Base-by-base conservation (phyloP, 2,329 filamentous ascomycete genomes). In the Diplodia seriata region DNA sequence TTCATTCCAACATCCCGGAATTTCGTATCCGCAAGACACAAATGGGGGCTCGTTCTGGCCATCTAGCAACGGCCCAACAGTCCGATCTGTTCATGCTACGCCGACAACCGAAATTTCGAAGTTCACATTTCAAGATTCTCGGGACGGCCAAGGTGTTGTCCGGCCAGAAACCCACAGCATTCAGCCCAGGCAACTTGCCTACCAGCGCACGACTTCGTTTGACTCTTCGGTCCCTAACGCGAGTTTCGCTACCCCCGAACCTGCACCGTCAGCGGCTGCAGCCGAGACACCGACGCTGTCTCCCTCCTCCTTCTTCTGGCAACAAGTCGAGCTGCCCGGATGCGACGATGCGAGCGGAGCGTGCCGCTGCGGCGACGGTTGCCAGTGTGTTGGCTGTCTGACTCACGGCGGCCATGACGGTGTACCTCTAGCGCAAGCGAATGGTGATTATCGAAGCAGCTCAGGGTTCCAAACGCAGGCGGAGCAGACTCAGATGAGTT, bases 331-430 rank as follows among this genome's bases (percentile, higher is more conserved):
- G 0, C 70, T 80, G 1, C 78, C 79, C 6, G 73, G 79, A 18
- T 86, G 84, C 72, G 81, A 79, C 40, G 81, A 85, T 69, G 74
- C 78, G 3, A 83, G 80, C 6, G 84, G 84, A 3, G 84, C 80
- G 31, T 86, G 84, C 68, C 82, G 82, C 70, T 86, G 84, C 68
- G 83, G 83, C 18, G 81, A 81, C 67, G 83, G 84, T 49, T 86
- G 84, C 71, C 79, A 75, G 66, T 86, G 84, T 70, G 77, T 83
- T n/a, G 84, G 83, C 15, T 86, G 84, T 70, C 74, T 85, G 14
- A 85, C 83, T 3, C 84, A 86, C 67, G 82, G 79, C 23, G 84
- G 83, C 3, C 83, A 85, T 68, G 81, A 82, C 29, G 82, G 82
- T 15, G 70, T 84, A 26, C 69, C 76, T 12, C 71, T 83, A 6